Base-by-base conservation (phyloP, 176 grass and related monocot species). In the Luzula sylvatica region DNA sequence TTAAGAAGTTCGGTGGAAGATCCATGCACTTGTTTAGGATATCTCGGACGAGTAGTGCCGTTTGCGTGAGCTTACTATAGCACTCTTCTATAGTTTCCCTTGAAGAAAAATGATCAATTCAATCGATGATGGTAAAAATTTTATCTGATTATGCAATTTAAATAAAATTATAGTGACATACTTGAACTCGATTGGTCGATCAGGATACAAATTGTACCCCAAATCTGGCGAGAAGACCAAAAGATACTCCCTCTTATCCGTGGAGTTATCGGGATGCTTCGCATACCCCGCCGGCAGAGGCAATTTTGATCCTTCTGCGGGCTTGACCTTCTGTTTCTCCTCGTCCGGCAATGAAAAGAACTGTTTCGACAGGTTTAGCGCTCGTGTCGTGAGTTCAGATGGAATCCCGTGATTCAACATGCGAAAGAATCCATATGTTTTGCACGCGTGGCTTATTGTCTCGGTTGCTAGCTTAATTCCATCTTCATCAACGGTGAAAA, bases 1-100 rank as follows among this genome's bases (percentile, higher is more conserved):
- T 30, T 35, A 83, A 60, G 66, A 66, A 76, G 27, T 76, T 73
- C 5, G 15, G 46, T 1, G 71, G 78, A 22, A 79, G 66, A n/a
- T 55, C 66, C 84, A 88, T 88, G 71, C 70, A 83, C 15, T 88
- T 58, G 61, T 69, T 88, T n/a, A 83, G 11, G 51, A 79, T 56
- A 15, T 83, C 61, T 42, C 76, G 66, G 28, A 83, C 15, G 13
- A 83, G 47, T 21, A 75, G 43, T 22, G 65, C 79, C 15, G 71
- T 63, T 8, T 65, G 15, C 8, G 20, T 41, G 46, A 83, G 32
- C 40, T 19, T 72, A 17, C 7, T 17, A 32, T 55, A 80, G 24
- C 65, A 83, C 46, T 89, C 63, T 23, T 83, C 67, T 2, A 76
- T 1, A 3, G 22, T 52, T 3, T 63, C 51, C 26, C 83, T 82